Evolutionary conservation across 2,329 filamentous ascomycete genomes (phyloP).

Genomic region (Scorias spongiosa): DNA sequence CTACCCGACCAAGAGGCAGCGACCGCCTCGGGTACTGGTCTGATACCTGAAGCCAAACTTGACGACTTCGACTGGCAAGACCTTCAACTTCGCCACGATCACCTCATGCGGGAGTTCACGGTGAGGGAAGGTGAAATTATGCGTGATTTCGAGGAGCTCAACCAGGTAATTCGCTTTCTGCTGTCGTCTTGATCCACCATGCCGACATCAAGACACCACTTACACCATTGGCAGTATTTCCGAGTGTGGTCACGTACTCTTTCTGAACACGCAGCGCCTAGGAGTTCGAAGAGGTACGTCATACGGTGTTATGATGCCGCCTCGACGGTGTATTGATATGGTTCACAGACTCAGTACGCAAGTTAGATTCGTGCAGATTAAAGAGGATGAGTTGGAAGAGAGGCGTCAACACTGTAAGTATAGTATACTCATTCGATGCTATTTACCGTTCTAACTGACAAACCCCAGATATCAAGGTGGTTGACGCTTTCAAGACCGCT

Average conservation of each 20-base stretch:
- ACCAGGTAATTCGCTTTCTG: slow-evolving; percentile 35
- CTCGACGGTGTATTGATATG: too few relatives aligned
- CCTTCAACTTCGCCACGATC: slow-evolving; percentile 55
- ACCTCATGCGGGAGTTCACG: slow-evolving; percentile 47
- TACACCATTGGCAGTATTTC: slow-evolving; percentile 47
- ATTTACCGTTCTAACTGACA: not conserved
- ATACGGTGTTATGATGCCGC: not conserved
- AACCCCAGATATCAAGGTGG: slow-evolving; percentile 28
- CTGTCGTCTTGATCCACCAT: too few relatives aligned
- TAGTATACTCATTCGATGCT: too few relatives aligned
- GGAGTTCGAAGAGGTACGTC: slow-evolving; percentile 57
- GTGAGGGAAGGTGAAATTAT: slow-evolving; percentile 41
- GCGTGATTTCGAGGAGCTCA: slow-evolving; percentile 28
- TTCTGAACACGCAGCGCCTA: slow-evolving; percentile 55
- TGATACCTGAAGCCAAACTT: slow-evolving; percentile 23
- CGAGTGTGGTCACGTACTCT: slow-evolving; percentile 62
- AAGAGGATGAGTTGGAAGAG: slow-evolving; percentile 54
- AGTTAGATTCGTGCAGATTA: slow-evolving; percentile 57
- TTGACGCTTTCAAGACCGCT: slow-evolving; percentile 34
- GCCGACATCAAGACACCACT: too few relatives aligned
- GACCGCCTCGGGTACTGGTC: too few relatives aligned
- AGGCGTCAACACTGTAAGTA: slow-evolving; percentile 69
- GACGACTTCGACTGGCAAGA: slow-evolving; percentile 58
- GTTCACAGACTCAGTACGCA: slow-evolving; percentile 56
- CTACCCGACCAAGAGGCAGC: too few relatives aligned